phyloP scores from a whole-genome alignment of 2,329 filamentous ascomycete species.

The Trichoderma polysporum region DNA sequence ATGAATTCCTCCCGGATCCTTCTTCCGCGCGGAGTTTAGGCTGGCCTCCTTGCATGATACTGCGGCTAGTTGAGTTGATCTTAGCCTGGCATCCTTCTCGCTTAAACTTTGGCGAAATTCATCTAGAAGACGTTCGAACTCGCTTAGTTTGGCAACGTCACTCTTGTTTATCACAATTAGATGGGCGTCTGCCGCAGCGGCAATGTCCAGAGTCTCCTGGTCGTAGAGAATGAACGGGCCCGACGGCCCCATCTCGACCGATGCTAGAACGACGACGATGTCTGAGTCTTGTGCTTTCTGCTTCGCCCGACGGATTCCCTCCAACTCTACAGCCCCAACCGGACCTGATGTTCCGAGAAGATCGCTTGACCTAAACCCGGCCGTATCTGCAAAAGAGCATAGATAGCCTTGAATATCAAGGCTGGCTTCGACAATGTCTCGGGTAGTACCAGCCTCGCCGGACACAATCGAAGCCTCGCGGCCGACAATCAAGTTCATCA shows the following conservation, averaged over 20 bases:
- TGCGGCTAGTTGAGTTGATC: slow-evolving; percentile 40
- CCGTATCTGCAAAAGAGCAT: slow-evolving; percentile 93
- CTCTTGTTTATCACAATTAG: slow-evolving; percentile 64
- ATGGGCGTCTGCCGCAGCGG: slow-evolving; percentile 46
- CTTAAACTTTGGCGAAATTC: slow-evolving; percentile 37
- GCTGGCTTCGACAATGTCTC: slow-evolving; percentile 89
- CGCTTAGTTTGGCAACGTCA: slow-evolving; percentile 45
- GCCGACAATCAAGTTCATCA: slow-evolving; percentile 87
- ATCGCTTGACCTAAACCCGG: slow-evolving; percentile 67
- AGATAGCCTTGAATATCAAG: slow-evolving; percentile 88
- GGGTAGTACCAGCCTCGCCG: slow-evolving; percentile 85
- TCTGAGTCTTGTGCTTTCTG: slow-evolving; percentile 80
- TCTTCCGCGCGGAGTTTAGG: slow-evolving; percentile 24
- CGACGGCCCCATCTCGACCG: slow-evolving; percentile 57
- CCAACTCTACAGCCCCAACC: slow-evolving; percentile 75
- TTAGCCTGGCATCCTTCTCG: slow-evolving; percentile 28
- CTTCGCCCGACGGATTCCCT: slow-evolving; percentile 86
- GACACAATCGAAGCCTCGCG: slow-evolving; percentile 95
- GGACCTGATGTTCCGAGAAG: slow-evolving; percentile 6
- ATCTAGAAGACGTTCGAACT: slow-evolving; percentile 40
- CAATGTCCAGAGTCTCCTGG: slow-evolving; percentile 54
- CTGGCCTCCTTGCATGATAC: slow-evolving; percentile 72
- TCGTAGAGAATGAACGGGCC: slow-evolving; percentile 52
- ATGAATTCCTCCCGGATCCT: slow-evolving; percentile 66
- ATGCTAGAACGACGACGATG: slow-evolving; percentile 77